These are phyloP conservation scores for Boletus mariae DNA, from an alignment of 1,284 basidiomycete genomes.

Conservation along the genomic window DNA sequence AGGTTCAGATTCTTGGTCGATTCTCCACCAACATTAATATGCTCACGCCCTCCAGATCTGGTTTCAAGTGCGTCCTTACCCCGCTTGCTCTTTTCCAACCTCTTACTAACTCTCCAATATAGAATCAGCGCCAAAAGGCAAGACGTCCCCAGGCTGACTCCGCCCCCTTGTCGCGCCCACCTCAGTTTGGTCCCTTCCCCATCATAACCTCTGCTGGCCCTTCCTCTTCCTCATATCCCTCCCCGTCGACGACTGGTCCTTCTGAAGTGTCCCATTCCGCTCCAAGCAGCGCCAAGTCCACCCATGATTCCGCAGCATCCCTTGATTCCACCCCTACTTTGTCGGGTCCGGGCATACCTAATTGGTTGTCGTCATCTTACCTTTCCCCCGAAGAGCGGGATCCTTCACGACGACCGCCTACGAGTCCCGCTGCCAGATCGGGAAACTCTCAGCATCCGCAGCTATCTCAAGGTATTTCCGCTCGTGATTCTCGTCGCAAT, in stretches of 20 bases:
- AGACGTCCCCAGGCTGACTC: slow-evolving; percentile 58
- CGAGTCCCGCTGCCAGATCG: slow-evolving; percentile 11
- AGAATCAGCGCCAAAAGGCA: slow-evolving; percentile 82
- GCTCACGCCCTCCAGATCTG: slow-evolving; percentile 56
- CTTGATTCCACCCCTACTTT: slow-evolving; percentile 39
- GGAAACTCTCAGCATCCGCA: slow-evolving; percentile 7
- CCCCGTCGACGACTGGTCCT: slow-evolving; percentile 2
- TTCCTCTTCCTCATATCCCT: slow-evolving; percentile 17
- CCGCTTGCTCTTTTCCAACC: slow-evolving; percentile 9
- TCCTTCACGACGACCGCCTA: slow-evolving; percentile 6
- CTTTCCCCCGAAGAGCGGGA: slow-evolving; percentile 23
- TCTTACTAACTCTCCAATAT: slow-evolving; percentile 21
- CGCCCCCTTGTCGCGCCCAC: slow-evolving; percentile 47
- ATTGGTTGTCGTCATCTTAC: slow-evolving; percentile 29
- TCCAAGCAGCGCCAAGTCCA: slow-evolving; percentile 11
- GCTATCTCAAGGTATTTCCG: slow-evolving; percentile 8
- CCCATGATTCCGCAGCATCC: slow-evolving; percentile 21
- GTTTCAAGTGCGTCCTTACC: slow-evolving; percentile 63
- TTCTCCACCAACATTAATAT: slow-evolving; percentile 17
- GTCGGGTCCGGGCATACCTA: slow-evolving; percentile 63
- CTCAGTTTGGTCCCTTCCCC: slow-evolving; percentile 59
- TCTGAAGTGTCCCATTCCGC: slow-evolving; percentile 15
- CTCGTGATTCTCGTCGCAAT: slow-evolving; percentile 8
- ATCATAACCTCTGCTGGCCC: slow-evolving; percentile 38
- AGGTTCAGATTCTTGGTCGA: slow-evolving; percentile 30